Evolutionary conservation across 2,329 filamentous ascomycete species (phyloP).

Genomic region (Penicillium italicum): DNA sequence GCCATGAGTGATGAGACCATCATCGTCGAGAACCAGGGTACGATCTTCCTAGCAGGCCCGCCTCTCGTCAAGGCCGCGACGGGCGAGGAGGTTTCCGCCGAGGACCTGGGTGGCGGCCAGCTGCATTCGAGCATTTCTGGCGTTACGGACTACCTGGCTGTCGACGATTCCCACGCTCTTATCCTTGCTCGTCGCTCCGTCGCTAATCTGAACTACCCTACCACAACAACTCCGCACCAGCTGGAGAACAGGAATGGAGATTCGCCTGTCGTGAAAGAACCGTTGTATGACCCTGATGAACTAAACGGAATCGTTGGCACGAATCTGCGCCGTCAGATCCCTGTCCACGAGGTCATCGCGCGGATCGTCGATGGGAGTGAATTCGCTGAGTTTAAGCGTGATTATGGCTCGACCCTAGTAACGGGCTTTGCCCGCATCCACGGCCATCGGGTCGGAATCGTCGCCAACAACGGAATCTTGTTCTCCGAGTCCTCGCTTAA

Average conservation of each 20-base stretch:
- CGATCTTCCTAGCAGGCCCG: constrained; percentile 93
- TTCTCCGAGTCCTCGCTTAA: constrained; percentile 88
- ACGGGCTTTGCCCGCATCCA: constrained; percentile 90
- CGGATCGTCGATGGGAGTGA: constrained; percentile 86
- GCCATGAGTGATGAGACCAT: constrained; percentile 98
- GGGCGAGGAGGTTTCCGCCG: constrained; percentile 83
- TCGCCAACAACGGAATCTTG: constrained; percentile 94
- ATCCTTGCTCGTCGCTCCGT: constrained; percentile 80
- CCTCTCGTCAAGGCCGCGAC: constrained; percentile 95
- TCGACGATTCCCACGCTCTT: constrained; percentile 88
- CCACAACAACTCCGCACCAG: constrained; percentile 37
- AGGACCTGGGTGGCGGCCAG: constrained; percentile 84
- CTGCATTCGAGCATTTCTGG: constrained; percentile 89
- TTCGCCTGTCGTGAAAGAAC: constrained; percentile 60
- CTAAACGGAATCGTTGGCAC: constrained; percentile 85
- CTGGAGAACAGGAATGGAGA: constrained; percentile 18
- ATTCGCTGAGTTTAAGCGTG: constrained; percentile 91
- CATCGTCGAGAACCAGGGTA: constrained; percentile 92
- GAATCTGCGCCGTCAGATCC: constrained; percentile 80
- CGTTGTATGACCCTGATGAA: constrained; percentile 74
- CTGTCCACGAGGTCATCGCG: constrained; percentile 85
- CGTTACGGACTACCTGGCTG: constrained; percentile 91
- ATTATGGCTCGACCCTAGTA: constrained; percentile 84
- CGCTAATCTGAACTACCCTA: constrained; percentile 84
- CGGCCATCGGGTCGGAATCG: constrained; percentile 83